Evolutionary conservation across 2,329 filamentous ascomycete genomes (phyloP).

Genomic region (Paramyrothecium sp.): DNA sequence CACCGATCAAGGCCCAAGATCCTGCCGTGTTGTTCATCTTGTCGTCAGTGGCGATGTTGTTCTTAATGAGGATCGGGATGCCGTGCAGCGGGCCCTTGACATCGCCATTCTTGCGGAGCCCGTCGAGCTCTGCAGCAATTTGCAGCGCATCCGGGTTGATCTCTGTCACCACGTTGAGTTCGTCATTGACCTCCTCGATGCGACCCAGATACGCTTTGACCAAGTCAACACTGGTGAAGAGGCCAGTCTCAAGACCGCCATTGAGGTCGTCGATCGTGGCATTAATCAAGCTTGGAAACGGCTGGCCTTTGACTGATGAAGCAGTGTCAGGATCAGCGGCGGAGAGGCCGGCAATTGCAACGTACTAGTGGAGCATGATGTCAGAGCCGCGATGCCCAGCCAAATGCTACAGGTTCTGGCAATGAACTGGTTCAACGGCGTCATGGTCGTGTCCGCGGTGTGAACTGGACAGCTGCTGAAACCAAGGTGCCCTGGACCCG

Average conservation of each 20-base stretch:
- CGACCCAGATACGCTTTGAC: constrained; percentile 26
- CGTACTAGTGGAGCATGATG: background rate
- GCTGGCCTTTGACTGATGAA: constrained; percentile 4
- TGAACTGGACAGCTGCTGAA: background rate
- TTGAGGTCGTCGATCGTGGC: constrained; percentile 30
- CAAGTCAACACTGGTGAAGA: constrained; percentile 35
- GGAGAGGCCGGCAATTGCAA: background rate
- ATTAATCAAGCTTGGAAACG: constrained; percentile 29
- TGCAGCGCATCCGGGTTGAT: constrained; percentile 35
- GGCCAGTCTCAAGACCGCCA: constrained; percentile 24
- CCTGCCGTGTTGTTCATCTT: constrained; percentile 63
- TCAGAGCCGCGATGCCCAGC: background rate
- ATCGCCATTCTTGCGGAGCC: constrained; percentile 7
- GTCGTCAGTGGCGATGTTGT: constrained; percentile 64
- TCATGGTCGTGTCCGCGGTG: background rate
- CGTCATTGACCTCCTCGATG: constrained; percentile 20
- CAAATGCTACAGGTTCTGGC: background rate
- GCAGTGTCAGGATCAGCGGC: background rate
- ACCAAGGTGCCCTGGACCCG: background rate
- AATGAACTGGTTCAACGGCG: background rate
- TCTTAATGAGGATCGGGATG: constrained; percentile 64
- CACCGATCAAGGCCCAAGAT: constrained; percentile 60
- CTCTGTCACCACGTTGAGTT: constrained; percentile 29
- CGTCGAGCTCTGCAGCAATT: constrained; percentile 35
- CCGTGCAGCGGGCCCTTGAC: constrained; percentile 54